Evolutionary conservation across 192 early-diverging fungal genomes (phyloP), one percentile per base, ranked within the genome.

Genomic region (Dissophora ornata): DNA sequence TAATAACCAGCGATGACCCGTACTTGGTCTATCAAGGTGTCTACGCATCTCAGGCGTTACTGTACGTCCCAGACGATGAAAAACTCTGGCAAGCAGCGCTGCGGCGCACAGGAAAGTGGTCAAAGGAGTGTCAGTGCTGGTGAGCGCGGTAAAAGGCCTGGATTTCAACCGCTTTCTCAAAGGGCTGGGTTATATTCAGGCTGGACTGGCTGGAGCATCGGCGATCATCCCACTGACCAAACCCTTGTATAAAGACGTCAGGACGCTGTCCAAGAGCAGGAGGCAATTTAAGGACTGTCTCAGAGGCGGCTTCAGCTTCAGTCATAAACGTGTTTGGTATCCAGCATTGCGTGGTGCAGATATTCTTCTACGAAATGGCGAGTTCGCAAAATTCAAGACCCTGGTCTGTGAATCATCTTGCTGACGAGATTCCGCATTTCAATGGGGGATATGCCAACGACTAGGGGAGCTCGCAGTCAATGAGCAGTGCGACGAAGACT

Each of bases 31-130:
- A 51, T 16, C 28, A 62, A 9, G 46, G 22, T 25, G 42, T 47
- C 3, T 62, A 62, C 44, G 60, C 60, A 0, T 62, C 51, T n/a
- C 60, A 62, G 26, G 60, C 48, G 3, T 33, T 62, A 13, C 60
- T 38, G 22, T 62, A 29, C 47, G 60, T 62, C 34, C 60, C 48
- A 18, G 48, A 62, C 24, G 47, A 62, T 4, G 48, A 62, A n/a
- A 36, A 21, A 2, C 32, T 33, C 2, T 34, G 29, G 24, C 60
- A 50, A 28, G 48, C 60, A 8, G 34, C 48, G 2, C 4, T 62
- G 22, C 7, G 60, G 13, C 21, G 48, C 12, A 40, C 48, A 7
- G 22, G n/a, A 51, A 9, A 5, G 24, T 62, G 5, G 60, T 36
- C 2, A 49, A 62, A 22, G 60, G 60, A 26, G 24, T 41, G 8